Evolutionary conservation across 2,329 filamentous ascomycete species (phyloP).

Genomic region (Colletotrichum navitas): DNA sequence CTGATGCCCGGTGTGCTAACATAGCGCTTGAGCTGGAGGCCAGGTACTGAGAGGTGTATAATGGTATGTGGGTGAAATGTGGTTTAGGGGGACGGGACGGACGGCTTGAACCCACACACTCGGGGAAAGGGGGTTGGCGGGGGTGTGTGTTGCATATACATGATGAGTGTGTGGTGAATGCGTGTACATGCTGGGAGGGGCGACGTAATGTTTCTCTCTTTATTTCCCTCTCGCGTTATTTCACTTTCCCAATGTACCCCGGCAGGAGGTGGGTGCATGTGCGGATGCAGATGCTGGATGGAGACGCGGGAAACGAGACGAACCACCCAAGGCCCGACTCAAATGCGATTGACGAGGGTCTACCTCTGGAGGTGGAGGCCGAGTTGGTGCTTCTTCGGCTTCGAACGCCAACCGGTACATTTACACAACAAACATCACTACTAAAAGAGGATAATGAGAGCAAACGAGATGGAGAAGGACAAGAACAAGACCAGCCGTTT

Average conservation of each 20-base stretch:
- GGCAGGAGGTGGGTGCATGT: slow-evolving; percentile 4
- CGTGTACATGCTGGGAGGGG: slow-evolving; percentile 12
- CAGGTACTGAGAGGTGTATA: slow-evolving; percentile 19
- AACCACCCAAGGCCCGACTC: slow-evolving; percentile 29
- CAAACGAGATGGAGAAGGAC: slow-evolving; percentile 46
- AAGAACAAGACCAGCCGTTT: slow-evolving; percentile 48
- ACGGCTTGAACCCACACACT: slow-evolving; percentile 12
- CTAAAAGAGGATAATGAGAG: slow-evolving; percentile 28
- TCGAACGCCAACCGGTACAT: not conserved
- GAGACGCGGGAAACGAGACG: slow-evolving; percentile 35
- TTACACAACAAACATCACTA: not conserved
- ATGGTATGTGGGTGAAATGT: not conserved
- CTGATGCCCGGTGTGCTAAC: not conserved
- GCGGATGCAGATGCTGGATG: slow-evolving; percentile 21
- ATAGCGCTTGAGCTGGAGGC: not conserved
- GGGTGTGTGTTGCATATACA: not conserved
- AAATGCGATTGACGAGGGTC: slow-evolving; percentile 12
- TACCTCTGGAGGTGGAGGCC: not conserved
- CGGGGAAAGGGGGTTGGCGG: slow-evolving; percentile 19
- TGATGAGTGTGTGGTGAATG: not conserved
- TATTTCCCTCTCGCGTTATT: slow-evolving; percentile 24
- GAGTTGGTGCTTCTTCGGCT: not conserved
- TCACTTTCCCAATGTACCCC: slow-evolving; percentile 30
- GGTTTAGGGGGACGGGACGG: slow-evolving; percentile 15
- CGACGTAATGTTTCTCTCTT: not conserved